Evolutionary conservation across 768 basidiomycete genomes (phyloP).

Genomic region (Pisolithus orientalis): DNA sequence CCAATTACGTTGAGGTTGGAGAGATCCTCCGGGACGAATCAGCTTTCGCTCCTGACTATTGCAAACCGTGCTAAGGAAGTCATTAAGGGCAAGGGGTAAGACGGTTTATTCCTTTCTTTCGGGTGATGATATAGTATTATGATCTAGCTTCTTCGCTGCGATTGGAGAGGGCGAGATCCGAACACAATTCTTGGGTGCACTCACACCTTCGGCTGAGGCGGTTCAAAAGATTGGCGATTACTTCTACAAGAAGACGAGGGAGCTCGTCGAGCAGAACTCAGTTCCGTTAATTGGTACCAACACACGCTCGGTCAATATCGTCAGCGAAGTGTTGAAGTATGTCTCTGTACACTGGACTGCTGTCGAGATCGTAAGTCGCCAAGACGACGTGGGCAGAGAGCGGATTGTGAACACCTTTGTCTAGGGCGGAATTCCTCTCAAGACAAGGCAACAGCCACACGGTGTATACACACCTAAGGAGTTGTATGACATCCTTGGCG

Average conservation of each 20-base stretch:
- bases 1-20: slow-evolving; percentile 45
- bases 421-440: slow-evolving; percentile 70
- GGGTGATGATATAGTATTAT: slow-evolving; percentile 1
- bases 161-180: slow-evolving; percentile 33
- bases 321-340: slow-evolving; percentile 57
- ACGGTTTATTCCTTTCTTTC: background rate
- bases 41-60: slow-evolving; percentile 43
- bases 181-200: slow-evolving; percentile 44
- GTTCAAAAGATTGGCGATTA: slow-evolving; percentile 47
- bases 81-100: slow-evolving; percentile 55
- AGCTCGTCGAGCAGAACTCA: slow-evolving; percentile 48
- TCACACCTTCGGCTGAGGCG: slow-evolving; percentile 43
- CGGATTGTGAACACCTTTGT: slow-evolving; percentile 1
- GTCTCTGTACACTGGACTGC: slow-evolving; percentile 70
- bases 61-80: slow-evolving; percentile 45
- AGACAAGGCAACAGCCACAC: slow-evolving; percentile 43
- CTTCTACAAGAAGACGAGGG: slow-evolving; percentile 61
- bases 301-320: slow-evolving; percentile 54
- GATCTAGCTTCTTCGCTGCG: slow-evolving; percentile 59
- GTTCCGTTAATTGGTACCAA: slow-evolving; percentile 53
- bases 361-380: slow-evolving; percentile 51
- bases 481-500: slow-evolving; percentile 56
- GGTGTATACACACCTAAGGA: slow-evolving; percentile 60
- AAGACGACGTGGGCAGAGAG: background rate
- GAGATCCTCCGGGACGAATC: slow-evolving; percentile 43